Evolutionary conservation across 495 filamentous ascomycete genomes (phyloP).

Genomic region (Penicillium lagena): DNA sequence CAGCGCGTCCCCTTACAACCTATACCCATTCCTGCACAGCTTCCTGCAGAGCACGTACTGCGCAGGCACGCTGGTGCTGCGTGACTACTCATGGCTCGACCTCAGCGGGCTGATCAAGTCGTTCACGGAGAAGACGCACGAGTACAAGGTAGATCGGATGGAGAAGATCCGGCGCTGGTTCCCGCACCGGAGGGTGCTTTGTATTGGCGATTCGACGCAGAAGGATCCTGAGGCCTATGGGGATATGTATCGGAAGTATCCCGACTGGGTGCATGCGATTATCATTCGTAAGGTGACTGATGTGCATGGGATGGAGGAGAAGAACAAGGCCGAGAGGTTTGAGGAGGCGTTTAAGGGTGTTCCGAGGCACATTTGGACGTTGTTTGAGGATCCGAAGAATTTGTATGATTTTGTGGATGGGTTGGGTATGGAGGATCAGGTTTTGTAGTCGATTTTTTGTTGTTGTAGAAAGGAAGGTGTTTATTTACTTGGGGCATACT

Average conservation of each 20-base stretch:
- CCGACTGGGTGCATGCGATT: slow-evolving; percentile 71
- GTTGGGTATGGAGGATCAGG: slow-evolving; percentile 26
- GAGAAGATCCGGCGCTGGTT: slow-evolving; percentile 69
- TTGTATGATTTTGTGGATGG: slow-evolving; percentile 42
- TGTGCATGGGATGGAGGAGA: slow-evolving; percentile 62
- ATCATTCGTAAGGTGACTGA: slow-evolving; percentile 78
- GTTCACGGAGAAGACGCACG: slow-evolving; percentile 73
- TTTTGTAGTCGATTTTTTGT: slow-evolving; percentile 4
- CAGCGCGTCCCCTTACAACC: slow-evolving; percentile 89
- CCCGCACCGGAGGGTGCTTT: slow-evolving; percentile 71
- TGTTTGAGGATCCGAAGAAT: slow-evolving; percentile 72
- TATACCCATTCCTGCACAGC: slow-evolving; percentile 77
- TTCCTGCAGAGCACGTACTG: slow-evolving; percentile 66
- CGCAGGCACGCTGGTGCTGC: slow-evolving; percentile 72
- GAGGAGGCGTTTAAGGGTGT: slow-evolving; percentile 76
- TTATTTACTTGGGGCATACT: no score
- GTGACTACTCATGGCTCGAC: slow-evolving; percentile 85
- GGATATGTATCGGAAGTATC: slow-evolving; percentile 56
- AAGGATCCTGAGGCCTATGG: slow-evolving; percentile 88
- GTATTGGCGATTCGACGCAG: slow-evolving; percentile 87
- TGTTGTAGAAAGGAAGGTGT: not conserved
- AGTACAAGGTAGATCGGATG: slow-evolving; percentile 82
- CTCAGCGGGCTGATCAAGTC: slow-evolving; percentile 69
- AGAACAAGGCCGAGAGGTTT: slow-evolving; percentile 70
- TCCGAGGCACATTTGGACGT: slow-evolving; percentile 64